These are phyloP conservation scores for Solanum pimpinellifolium DNA, from an alignment of 257 asterid species.

Conservation along the genomic window DNA sequence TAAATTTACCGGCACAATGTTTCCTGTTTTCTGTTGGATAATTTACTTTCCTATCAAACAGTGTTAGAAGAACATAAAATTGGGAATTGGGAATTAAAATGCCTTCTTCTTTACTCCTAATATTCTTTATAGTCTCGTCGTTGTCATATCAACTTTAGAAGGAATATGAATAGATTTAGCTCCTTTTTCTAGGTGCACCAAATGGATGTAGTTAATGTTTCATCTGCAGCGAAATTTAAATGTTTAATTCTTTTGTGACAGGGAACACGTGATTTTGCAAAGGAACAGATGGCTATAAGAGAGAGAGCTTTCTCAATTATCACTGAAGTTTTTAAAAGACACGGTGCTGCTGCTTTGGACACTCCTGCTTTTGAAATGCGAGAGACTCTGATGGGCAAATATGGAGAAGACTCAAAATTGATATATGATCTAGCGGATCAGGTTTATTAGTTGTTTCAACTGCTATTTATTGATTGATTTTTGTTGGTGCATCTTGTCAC, in stretches of 20 bases:
- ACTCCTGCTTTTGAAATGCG: slow-evolving; percentile 93
- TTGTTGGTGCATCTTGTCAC: neutral
- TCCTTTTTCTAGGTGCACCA: neutral
- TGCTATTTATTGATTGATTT: neutral
- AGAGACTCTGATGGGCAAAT: slow-evolving; percentile 95
- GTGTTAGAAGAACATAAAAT: neutral
- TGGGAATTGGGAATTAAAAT: neutral
- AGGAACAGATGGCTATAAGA: slow-evolving; percentile 84
- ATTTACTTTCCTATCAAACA: neutral
- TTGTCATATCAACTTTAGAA: neutral
- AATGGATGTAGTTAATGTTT: neutral
- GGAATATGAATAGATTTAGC: neutral
- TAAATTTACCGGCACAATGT: neutral
- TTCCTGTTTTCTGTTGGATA: neutral
- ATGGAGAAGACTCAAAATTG: slow-evolving; percentile 96
- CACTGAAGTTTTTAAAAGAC: slow-evolving; percentile 75
- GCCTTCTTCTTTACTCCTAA: neutral
- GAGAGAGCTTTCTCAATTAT: slow-evolving; percentile 69
- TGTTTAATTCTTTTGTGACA: slow-evolving; percentile 2
- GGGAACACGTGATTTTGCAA: slow-evolving; percentile 96
- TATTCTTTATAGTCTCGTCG: neutral
- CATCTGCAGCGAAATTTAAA: neutral
- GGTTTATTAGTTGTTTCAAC: slow-evolving; percentile 26
- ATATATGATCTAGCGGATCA: slow-evolving; percentile 96
- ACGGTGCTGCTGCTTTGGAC: slow-evolving; percentile 83